A percentile compares a stretch with the other conserved stretches of the same genome.
phyloP scores from a whole-genome alignment of 140 eudicot species.

The Bidens hawaiensis region DNA sequence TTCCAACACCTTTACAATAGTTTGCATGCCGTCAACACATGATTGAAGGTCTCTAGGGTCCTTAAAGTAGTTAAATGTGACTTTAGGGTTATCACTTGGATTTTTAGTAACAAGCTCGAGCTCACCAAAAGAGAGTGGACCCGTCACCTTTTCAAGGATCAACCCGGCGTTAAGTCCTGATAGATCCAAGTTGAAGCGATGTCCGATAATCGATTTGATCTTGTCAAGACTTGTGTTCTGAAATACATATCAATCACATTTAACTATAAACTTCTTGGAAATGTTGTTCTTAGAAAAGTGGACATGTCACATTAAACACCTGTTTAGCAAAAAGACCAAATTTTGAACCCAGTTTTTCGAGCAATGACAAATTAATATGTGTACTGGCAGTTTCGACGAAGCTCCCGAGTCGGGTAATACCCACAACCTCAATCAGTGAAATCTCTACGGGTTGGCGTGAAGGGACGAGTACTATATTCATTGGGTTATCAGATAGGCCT shows the following conservation, averaged over 20 bases:
- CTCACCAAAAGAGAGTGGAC: conserved; percentile 59
- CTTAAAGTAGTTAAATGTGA: conserved; percentile 74
- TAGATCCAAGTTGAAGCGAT: conserved; percentile 9
- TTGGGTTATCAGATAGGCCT: conserved; percentile 82
- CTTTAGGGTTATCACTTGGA: conserved; percentile 62
- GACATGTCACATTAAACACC: no score
- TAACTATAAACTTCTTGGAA: neutral
- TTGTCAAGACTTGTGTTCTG: conserved; percentile 13
- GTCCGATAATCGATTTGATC: conserved; percentile 5
- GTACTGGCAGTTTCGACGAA: conserved; percentile 72
- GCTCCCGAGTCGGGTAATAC: conserved; percentile 63
- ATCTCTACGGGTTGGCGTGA: conserved; percentile 48
- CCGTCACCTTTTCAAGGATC: conserved; percentile 61
- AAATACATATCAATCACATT: neutral
- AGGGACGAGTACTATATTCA: conserved; percentile 64
- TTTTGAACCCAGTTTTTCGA: conserved; percentile 18
- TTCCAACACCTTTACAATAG: conserved; percentile 50
- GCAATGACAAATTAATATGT: conserved; percentile 26
- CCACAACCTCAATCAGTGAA: conserved; percentile 74
- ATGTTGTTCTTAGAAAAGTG: no score
- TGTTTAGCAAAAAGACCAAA: conserved; percentile 26
- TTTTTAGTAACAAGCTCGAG: conserved; percentile 44
- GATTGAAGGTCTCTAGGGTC: conserved; percentile 65
- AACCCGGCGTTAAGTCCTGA: conserved; percentile 37
- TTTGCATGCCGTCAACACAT: conserved; percentile 68